Evolutionary conservation across 1,284 basidiomycete genomes (phyloP), one percentile per base, ranked within the genome.

Genomic region (Ustilago tritici): DNA sequence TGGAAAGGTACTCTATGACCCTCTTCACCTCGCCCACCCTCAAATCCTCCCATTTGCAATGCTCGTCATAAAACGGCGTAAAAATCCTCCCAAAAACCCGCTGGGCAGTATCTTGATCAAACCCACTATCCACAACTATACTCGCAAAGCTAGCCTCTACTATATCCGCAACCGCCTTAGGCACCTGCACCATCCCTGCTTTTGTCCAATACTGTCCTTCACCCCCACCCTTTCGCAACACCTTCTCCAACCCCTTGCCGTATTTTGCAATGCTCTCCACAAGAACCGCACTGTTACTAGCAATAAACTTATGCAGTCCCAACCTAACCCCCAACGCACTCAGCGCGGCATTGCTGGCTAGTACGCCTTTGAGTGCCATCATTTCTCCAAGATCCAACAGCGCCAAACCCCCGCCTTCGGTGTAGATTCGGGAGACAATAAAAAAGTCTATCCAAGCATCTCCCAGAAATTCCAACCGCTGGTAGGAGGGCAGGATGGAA

Each of bases 381-480:
- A 76, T 36, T n/a, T 72, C 73, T 17, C 76, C 80, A 55, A 76
- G 70, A 3, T 71, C 40, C 4, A 78, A 53, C 0, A 50, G 7
- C 43, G 3, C 23, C 23, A 28, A 28, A 28, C 43, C 43, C n/a
- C n/a, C 43, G 2, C 43, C 43, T n/a, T 3, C 58, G 43, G 32
- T 77, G 73, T 5, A 15, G 4, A 80, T 54, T 3, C 52, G 35
- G 0, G 3, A n/a, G 1, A 80, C 78, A 23, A 79, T 71, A 43
- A 55, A 58, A 23, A 65, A 76, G 19, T 83, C 82, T 6, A 83
- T 34, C 53, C 78, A 68, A 3, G 80, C 73, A 64, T 83, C 82
- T 2, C 82, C 82, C 2, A 83, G 54, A 50, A 82, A 83, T 56
- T 82, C 82, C 14, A 83, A 64, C 7, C 82, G 62, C 60, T 83